These are phyloP conservation scores for Schwanniomyces occidentalis DNA, from an alignment of 805 yeast genomes.

Conservation along the genomic window DNA sequence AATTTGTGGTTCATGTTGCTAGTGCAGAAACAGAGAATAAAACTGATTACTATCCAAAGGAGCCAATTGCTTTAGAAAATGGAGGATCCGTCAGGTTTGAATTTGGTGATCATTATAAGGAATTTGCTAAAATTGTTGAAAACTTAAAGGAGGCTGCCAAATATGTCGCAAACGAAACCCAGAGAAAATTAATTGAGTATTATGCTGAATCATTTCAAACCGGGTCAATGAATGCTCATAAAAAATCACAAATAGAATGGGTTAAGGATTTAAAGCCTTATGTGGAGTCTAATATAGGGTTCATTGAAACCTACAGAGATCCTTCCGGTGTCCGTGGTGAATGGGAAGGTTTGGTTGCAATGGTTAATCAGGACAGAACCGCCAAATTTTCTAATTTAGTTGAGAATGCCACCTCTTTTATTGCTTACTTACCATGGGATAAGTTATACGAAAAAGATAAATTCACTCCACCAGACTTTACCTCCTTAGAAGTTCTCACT, in stretches of 20 bases:
- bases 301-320: conserved; percentile 90
- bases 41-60: conserved; percentile 54
- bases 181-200: conserved; percentile 60
- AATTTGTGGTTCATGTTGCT: conserved; percentile 67
- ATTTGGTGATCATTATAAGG: conserved; percentile 77
- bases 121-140: conserved; percentile 59
- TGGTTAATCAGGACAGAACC: conserved; percentile 86
- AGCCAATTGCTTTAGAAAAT: conserved; percentile 34
- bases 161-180: conserved; percentile 72
- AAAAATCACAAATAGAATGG: conserved; percentile 82
- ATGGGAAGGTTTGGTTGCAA: conserved; percentile 90
- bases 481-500: conserved; percentile 84
- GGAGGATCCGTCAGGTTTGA: conserved; percentile 49
- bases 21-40: conserved; percentile 53
- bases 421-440: conserved; percentile 76
- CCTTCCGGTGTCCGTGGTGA: conserved; percentile 92
- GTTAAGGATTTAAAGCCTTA: conserved; percentile 82
- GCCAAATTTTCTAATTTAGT: conserved; percentile 75
- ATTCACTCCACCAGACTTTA: conserved; percentile 92
- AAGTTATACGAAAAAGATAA: conserved; percentile 72
- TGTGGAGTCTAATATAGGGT: conserved; percentile 75
- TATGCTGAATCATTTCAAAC: conserved; percentile 72
- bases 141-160: conserved; percentile 57
- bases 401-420: conserved; percentile 61
- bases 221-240: conserved; percentile 84